Conservation (phyloP, 176 grass and related monocot genomes). For the Metroxylon sagu region DNA sequence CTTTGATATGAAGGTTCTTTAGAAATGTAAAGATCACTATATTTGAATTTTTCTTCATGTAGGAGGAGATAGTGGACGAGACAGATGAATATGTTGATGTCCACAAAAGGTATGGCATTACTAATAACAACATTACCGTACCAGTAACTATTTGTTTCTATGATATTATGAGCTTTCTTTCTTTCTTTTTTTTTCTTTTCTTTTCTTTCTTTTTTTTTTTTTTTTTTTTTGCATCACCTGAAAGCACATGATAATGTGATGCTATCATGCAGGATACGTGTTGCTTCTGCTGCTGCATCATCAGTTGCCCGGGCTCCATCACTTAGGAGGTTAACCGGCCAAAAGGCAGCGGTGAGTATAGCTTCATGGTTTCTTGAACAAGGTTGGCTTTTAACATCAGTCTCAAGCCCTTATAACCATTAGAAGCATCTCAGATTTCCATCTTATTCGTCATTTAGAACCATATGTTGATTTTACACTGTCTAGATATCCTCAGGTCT, state of each 20-base stretch:
- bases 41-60: constrained; percentile 13
- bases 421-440: too few relatives aligned
- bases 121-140: constrained; percentile 2
- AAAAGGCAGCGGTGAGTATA: constrained; percentile 71
- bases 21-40: too few relatives aligned
- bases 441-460: too few relatives aligned
- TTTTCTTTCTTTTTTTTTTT: constrained; percentile 15
- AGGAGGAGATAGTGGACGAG: constrained; percentile 99
- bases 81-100: constrained; percentile 99
- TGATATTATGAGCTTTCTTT: not conserved
- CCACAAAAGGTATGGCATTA: constrained; percentile 71
- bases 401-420: too few relatives aligned
- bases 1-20: too few relatives aligned
- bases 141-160: not conserved
- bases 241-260: too few relatives aligned
- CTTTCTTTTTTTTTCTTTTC: constrained; percentile 14
- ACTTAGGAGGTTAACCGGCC: constrained; percentile 66
- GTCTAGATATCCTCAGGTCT: too few relatives aligned
- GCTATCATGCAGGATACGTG: constrained; percentile 63
- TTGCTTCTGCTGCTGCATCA: constrained; percentile 84
- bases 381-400: too few relatives aligned
- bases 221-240: not conserved
- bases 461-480: too few relatives aligned
- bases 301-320: constrained; percentile 97
- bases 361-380: not conserved